Percentiles rank a stretch among this genome's conserved stretches.
Evolutionary conservation across 2,329 filamentous ascomycete genomes (phyloP).

Genomic region (Raffaelea ambrosiae): DNA sequence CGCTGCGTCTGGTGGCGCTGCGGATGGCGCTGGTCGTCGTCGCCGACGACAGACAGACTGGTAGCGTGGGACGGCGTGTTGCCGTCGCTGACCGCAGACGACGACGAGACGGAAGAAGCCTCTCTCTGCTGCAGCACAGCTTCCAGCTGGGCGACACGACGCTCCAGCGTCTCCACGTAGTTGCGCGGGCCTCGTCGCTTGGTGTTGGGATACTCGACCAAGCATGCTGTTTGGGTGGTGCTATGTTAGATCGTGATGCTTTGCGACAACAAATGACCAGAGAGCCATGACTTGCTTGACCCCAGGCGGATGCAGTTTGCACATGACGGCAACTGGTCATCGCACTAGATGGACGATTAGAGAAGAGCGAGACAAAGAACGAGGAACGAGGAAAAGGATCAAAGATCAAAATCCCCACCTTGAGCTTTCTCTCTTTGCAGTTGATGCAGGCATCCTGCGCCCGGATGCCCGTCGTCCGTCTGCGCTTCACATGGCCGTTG

Average conservation of each 20-base stretch:
- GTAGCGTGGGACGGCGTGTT: neutral
- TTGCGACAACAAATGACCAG: neutral
- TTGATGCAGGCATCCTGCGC: constrained; percentile 12
- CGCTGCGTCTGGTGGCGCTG: no score
- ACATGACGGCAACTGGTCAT: neutral
- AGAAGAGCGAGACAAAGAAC: no score
- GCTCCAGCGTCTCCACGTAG: constrained; percentile 20
- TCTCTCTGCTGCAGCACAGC: neutral
- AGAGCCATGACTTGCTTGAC: neutral
- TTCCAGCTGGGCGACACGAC: constrained; percentile 18
- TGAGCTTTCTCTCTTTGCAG: constrained; percentile 13
- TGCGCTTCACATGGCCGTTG: no score
- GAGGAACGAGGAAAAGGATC: neutral
- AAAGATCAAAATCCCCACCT: constrained; percentile 6
- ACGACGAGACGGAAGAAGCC: no score
- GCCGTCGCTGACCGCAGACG: neutral
- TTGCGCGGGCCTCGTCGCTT: constrained; percentile 20
- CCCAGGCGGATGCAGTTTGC: neutral
- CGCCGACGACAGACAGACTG: no score
- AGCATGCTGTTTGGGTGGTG: constrained; percentile 12
- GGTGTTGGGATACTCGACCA: constrained; percentile 19
- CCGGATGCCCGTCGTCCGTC: constrained; percentile 1
- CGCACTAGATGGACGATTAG: no score
- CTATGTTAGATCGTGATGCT: neutral
- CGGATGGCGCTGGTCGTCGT: neutral